These are phyloP conservation scores for Lichtheimia corymbifera DNA, from an alignment of 371 early-diverging fungal genomes.

Conservation along the genomic window DNA sequence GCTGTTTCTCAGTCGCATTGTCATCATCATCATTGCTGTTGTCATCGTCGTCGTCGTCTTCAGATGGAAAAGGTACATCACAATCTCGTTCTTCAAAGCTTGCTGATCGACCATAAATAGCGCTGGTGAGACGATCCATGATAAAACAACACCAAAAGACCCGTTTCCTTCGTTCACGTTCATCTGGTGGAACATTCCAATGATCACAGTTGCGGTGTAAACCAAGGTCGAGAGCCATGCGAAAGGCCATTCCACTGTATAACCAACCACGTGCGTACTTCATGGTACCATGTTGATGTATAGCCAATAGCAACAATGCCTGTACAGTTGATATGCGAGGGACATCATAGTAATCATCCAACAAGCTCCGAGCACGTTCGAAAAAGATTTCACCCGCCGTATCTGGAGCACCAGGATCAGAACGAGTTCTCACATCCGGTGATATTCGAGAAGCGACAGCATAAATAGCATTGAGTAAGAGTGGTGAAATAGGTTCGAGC, in stretches of 20 bases:
- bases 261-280: slow-evolving; percentile 49
- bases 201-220: slow-evolving; percentile 46
- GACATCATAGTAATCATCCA: slow-evolving; percentile 60
- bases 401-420: slow-evolving; percentile 31
- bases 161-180: slow-evolving; percentile 47
- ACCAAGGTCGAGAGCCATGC: slow-evolving; percentile 55
- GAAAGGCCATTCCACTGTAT: slow-evolving; percentile 55
- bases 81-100: slow-evolving; percentile 48
- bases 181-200: slow-evolving; percentile 43
- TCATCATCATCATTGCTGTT: slow-evolving; percentile 3
- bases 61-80: slow-evolving; percentile 47
- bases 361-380: slow-evolving; percentile 44
- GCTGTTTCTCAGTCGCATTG: slow-evolving; percentile 1
- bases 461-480: slow-evolving; percentile 51
- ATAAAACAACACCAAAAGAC: slow-evolving; percentile 57
- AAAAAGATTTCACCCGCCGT: slow-evolving; percentile 49
- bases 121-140: slow-evolving; percentile 43
- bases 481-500: slow-evolving; percentile 33
- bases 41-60: slow-evolving; percentile 40
- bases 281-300: slow-evolving; percentile 58
- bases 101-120: slow-evolving; percentile 42
- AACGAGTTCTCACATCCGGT: slow-evolving; percentile 36
- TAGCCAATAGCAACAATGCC: slow-evolving; percentile 53
- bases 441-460: slow-evolving; percentile 52
- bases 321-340: slow-evolving; percentile 64